Percentiles rank a stretch among this genome's conserved stretches.
phyloP scores from a whole-genome alignment of 1,284 basidiomycete species.

The Rhodotorula sp. region DNA sequence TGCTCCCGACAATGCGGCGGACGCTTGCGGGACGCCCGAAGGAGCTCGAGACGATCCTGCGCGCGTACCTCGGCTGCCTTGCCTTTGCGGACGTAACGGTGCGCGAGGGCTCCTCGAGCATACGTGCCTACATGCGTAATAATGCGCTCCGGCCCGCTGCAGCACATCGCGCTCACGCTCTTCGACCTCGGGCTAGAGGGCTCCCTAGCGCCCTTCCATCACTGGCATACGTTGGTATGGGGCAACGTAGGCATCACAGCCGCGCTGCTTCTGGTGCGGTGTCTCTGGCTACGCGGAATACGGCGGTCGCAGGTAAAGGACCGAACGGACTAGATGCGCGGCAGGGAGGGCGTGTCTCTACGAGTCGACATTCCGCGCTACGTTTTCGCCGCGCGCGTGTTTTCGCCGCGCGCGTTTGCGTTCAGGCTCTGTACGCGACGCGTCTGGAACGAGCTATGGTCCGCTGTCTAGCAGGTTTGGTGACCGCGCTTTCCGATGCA shows the following conservation, averaged over 20 bases:
- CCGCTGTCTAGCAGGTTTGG: too few species aligned
- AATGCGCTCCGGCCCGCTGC: not conserved
- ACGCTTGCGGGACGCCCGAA: constrained; percentile 39
- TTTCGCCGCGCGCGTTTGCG: too few species aligned
- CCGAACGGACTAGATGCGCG: not conserved
- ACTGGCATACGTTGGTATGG: constrained; percentile 52
- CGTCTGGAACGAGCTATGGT: too few species aligned
- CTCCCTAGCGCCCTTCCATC: not conserved
- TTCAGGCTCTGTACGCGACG: too few species aligned
- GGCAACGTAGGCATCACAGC: constrained; percentile 52
- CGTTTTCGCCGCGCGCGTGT: too few species aligned
- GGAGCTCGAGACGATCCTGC: constrained; percentile 47
- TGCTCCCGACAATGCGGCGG: constrained; percentile 48
- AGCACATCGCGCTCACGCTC: constrained; percentile 36
- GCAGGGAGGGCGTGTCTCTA: too few species aligned
- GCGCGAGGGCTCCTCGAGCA: not conserved
- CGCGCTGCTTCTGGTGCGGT: constrained; percentile 48
- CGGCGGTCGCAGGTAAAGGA: not conserved
- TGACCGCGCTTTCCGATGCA: too few species aligned
- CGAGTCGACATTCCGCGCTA: too few species aligned
- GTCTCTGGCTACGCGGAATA: constrained; percentile 27
- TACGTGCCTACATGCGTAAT: too few species aligned
- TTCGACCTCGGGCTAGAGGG: constrained; percentile 23
- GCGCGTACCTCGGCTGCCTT: constrained; percentile 49
- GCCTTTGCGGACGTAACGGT: constrained; percentile 51